Percentiles rank a stretch among this genome's conserved stretches.
These are phyloP conservation scores for Nothophaeocryptopus gaeumannii DNA, from an alignment of 2,329 filamentous ascomycete genomes.

Conservation along the genomic window DNA sequence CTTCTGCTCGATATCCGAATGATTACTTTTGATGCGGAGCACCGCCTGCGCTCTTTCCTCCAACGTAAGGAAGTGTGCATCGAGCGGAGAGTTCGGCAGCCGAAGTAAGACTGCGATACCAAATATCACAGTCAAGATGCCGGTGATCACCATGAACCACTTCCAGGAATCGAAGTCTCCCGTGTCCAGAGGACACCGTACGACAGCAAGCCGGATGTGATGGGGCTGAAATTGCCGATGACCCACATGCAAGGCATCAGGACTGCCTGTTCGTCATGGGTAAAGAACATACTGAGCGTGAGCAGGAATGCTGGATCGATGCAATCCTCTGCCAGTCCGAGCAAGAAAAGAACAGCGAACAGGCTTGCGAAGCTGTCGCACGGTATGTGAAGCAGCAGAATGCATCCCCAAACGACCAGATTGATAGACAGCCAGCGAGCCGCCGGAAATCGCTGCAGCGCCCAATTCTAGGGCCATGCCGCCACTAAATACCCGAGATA, in stretches of 20 bases:
- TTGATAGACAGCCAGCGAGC: conserved; percentile 20
- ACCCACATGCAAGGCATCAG: conserved; percentile 23
- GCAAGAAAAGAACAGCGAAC: conserved; percentile 32
- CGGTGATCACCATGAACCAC: conserved; percentile 23
- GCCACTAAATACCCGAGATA: conserved; percentile 28
- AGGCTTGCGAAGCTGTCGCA: conserved; percentile 20
- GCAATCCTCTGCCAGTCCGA: conserved; percentile 29
- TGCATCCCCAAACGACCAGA: conserved; percentile 26
- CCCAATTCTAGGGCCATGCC: conserved; percentile 29
- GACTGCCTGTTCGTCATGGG: conserved; percentile 17
- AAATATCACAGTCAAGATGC: conserved; percentile 16
- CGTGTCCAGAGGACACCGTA: conserved; percentile 20
- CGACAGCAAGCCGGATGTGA: conserved; percentile 18
- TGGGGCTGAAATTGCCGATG: conserved; percentile 19
- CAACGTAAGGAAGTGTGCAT: conserved; percentile 33
- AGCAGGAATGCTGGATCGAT: conserved; percentile 19
- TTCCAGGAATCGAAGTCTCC: conserved; percentile 18
- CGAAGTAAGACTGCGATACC: conserved; percentile 30
- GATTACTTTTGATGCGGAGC: conserved; percentile 37
- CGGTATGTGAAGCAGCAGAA: conserved; percentile 32
- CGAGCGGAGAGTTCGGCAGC: conserved; percentile 36
- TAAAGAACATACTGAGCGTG: conserved; percentile 19
- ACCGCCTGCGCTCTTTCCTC: conserved; percentile 38
- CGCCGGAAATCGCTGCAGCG: conserved; percentile 22
- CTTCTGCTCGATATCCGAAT: conserved; percentile 40